Conservation (phyloP, 2,329 filamentous ascomycete genomes). For the Cercospora sp. region DNA sequence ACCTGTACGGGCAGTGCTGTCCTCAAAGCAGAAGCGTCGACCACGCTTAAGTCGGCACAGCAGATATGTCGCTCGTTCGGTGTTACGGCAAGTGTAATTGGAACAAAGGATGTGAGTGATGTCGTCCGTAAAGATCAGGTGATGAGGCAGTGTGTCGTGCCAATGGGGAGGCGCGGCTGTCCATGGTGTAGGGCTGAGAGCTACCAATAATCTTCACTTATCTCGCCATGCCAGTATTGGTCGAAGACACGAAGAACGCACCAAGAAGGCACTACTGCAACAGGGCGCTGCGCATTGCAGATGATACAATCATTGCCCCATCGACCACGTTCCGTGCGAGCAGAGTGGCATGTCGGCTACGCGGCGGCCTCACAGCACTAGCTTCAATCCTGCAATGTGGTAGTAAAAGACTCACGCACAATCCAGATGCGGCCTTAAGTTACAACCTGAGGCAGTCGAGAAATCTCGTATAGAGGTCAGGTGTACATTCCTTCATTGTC, state of each 20-base stretch:
- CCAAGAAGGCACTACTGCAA: slow-evolving; percentile 5
- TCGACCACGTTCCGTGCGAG: neutral
- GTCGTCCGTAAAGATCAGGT: neutral
- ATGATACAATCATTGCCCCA: neutral
- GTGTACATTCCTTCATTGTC: neutral
- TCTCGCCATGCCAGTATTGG: neutral
- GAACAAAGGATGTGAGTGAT: neutral
- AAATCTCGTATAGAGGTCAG: neutral
- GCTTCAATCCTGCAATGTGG: neutral
- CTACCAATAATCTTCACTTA: slow-evolving; percentile 1
- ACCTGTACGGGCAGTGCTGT: slow-evolving; percentile 5
- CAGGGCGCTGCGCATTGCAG: neutral
- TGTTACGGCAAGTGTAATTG: slow-evolving; percentile 5
- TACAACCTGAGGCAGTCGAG: neutral
- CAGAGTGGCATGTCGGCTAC: neutral
- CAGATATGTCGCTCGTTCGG: slow-evolving; percentile 2
- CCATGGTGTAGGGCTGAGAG: slow-evolving; percentile 3
- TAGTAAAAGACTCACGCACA: neutral
- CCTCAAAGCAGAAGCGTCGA: neutral
- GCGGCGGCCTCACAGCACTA: slow-evolving; percentile 6
- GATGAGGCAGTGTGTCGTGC: slow-evolving; percentile 7
- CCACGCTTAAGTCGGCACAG: slow-evolving; percentile 1
- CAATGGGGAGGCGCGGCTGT: slow-evolving; percentile 1
- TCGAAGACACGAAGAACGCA: slow-evolving; percentile 8
- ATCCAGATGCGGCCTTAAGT: neutral